Conservation (phyloP, 306 rosid species). For the Prinsepia uniflora region DNA sequence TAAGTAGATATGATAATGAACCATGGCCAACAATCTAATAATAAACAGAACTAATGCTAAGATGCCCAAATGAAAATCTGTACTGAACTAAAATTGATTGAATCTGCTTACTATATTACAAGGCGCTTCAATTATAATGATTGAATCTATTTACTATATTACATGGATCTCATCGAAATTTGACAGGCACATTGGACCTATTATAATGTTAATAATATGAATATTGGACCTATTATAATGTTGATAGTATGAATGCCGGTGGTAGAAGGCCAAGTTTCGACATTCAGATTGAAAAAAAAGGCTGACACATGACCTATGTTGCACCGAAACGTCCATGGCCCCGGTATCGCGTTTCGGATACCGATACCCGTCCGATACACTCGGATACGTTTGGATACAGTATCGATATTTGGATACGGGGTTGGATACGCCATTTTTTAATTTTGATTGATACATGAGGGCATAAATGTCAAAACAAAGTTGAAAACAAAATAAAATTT, state of each 20-base stretch:
- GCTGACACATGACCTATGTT: too few species aligned
- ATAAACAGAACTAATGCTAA: not conserved
- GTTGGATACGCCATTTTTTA: too few species aligned
- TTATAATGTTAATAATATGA: not conserved
- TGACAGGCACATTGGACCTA: not conserved
- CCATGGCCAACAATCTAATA: not conserved
- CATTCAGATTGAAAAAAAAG: not conserved
- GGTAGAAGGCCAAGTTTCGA: not conserved
- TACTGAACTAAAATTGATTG: not conserved
- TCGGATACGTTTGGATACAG: too few species aligned
- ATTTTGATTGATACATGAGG: too few species aligned
- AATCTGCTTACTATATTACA: not conserved
- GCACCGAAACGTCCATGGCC: too few species aligned
- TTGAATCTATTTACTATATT: not conserved
- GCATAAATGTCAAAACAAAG: too few species aligned
- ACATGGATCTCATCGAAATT: not conserved
- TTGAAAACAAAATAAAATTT: too few species aligned
- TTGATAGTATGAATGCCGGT: not conserved
- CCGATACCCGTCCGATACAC: too few species aligned
- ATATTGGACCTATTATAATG: not conserved
- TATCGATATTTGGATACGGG: too few species aligned
- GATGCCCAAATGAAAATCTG: not conserved
- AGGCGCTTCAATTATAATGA: not conserved
- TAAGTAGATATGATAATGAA: not conserved
- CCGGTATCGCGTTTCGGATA: too few species aligned